Percentiles rank a stretch among this genome's conserved stretches.
Evolutionary conservation across 805 yeast species (phyloP).

Genomic region (Cyberlindnera veronae): DNA sequence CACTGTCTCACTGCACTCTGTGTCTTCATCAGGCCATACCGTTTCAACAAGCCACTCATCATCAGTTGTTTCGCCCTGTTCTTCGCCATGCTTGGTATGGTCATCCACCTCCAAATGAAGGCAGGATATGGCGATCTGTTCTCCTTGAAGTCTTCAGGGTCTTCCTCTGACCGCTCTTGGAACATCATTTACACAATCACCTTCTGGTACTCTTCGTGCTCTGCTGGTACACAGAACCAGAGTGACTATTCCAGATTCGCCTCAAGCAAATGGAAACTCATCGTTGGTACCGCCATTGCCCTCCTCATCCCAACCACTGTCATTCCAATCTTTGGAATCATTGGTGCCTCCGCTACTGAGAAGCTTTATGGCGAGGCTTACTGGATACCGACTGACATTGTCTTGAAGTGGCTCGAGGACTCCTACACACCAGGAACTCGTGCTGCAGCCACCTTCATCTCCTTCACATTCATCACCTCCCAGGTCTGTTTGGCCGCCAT

Average conservation of each 20-base stretch:
- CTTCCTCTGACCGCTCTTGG: conserved; percentile 29
- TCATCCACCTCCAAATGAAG: conserved; percentile 27
- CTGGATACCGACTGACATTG: conserved; percentile 37
- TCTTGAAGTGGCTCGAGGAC: conserved; percentile 35
- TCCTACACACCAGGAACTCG: conserved; percentile 32
- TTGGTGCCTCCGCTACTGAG: conserved; percentile 33
- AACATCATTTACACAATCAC: conserved; percentile 36
- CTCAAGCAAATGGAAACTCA: conserved; percentile 19
- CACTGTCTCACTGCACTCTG: conserved; percentile 40
- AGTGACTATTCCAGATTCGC: conserved; percentile 40
- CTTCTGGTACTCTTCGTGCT: conserved; percentile 38
- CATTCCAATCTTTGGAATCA: conserved; percentile 36
- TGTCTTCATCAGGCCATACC: conserved; percentile 41
- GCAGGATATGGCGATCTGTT: conserved; percentile 6
- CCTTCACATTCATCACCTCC: conserved; percentile 31
- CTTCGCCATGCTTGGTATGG: conserved; percentile 38
- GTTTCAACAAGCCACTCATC: conserved; percentile 33
- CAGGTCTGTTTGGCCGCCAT: conserved; percentile 33
- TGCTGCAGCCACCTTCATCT: conserved; percentile 39
- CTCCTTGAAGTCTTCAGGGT: not conserved
- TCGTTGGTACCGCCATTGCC: conserved; percentile 27
- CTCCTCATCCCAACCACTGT: conserved; percentile 33
- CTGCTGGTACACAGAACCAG: conserved; percentile 38
- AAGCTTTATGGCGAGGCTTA: conserved; percentile 32
- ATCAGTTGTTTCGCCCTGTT: conserved; percentile 33